A percentile compares a stretch with the other conserved stretches of the same genome.
phyloP scores from a whole-genome alignment of 805 yeast species.

The Candida tammaniensis region DNA sequence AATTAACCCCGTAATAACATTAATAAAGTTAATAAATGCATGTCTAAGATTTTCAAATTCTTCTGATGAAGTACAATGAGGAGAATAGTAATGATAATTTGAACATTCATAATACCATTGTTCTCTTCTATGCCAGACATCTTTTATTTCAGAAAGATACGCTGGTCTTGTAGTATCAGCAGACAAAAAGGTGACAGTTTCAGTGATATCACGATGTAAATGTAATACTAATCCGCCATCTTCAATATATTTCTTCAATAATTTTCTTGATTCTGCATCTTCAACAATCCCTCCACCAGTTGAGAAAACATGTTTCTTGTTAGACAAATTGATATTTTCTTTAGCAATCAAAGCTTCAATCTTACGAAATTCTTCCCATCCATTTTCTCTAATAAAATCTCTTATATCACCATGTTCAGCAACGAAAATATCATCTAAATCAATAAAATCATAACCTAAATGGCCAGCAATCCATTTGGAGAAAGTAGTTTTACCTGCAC shows the following conservation, averaged over 20 bases:
- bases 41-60: slow-evolving; percentile 58
- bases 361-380: slow-evolving; percentile 87
- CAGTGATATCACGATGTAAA: slow-evolving; percentile 81
- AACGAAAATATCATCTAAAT: slow-evolving; percentile 75
- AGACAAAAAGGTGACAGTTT: slow-evolving; percentile 70
- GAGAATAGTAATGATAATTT: slow-evolving; percentile 71
- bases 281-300: slow-evolving; percentile 98
- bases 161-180: slow-evolving; percentile 88
- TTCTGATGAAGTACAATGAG: slow-evolving; percentile 56
- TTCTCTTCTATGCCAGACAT: slow-evolving; percentile 84
- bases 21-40: slow-evolving; percentile 57
- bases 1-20: slow-evolving; percentile 57
- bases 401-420: slow-evolving; percentile 53
- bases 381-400: slow-evolving; percentile 56
- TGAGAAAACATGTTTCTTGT: slow-evolving; percentile 65
- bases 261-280: slow-evolving; percentile 58
- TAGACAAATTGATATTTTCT: slow-evolving; percentile 40
- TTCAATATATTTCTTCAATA: slow-evolving; percentile 52
- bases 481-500: slow-evolving; percentile 91
- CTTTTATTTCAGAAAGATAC: slow-evolving; percentile 70
- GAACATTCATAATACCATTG: slow-evolving; percentile 77
- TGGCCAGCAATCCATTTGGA: slow-evolving; percentile 74
- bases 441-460: slow-evolving; percentile 67
- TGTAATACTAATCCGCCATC: slow-evolving; percentile 82
- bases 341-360: slow-evolving; percentile 59